Evolutionary conservation across 192 early-diverging fungal genomes (phyloP).

Genomic region (Fimicolochytrium jonesii): DNA sequence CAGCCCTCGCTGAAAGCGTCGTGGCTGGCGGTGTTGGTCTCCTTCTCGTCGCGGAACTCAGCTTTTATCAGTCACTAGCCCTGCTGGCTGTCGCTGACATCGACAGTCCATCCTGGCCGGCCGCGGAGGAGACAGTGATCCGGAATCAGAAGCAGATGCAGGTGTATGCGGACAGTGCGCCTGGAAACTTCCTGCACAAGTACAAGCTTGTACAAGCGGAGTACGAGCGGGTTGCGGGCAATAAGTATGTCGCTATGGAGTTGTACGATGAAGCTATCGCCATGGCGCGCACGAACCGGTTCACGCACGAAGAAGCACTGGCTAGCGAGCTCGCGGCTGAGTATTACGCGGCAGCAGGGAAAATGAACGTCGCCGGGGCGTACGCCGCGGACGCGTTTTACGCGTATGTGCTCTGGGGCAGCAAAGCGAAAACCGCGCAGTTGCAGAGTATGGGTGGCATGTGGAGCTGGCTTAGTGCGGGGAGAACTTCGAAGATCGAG

Average conservation of each 20-base stretch:
- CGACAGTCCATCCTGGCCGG: not conserved
- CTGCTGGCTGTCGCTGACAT: not conserved
- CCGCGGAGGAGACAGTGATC: not conserved
- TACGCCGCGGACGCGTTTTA: conserved; percentile 10
- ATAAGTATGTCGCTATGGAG: conserved; percentile 6
- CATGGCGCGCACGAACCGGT: not conserved
- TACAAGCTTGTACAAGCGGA: conserved; percentile 17
- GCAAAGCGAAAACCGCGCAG: not conserved
- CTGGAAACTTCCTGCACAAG: conserved; percentile 6
- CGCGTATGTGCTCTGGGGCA: conserved; percentile 10
- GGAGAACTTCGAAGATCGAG: too few species aligned
- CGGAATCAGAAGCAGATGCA: not conserved
- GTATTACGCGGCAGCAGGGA: not conserved
- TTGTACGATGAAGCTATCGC: conserved; percentile 14
- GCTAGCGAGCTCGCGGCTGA: conserved; percentile 6
- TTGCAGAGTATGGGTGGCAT: not conserved
- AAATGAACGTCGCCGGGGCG: not conserved
- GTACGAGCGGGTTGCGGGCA: conserved; percentile 4
- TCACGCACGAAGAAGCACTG: conserved; percentile 17
- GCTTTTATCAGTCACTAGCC: conserved; percentile 7
- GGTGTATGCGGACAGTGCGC: not conserved
- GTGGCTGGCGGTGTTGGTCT: not conserved
- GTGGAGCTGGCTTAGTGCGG: not conserved
- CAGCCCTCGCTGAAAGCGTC: not conserved
- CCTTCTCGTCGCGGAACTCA: not conserved